Base-by-base conservation (phyloP, 495 filamentous ascomycete genomes). In the Rusavskia elegans region DNA sequence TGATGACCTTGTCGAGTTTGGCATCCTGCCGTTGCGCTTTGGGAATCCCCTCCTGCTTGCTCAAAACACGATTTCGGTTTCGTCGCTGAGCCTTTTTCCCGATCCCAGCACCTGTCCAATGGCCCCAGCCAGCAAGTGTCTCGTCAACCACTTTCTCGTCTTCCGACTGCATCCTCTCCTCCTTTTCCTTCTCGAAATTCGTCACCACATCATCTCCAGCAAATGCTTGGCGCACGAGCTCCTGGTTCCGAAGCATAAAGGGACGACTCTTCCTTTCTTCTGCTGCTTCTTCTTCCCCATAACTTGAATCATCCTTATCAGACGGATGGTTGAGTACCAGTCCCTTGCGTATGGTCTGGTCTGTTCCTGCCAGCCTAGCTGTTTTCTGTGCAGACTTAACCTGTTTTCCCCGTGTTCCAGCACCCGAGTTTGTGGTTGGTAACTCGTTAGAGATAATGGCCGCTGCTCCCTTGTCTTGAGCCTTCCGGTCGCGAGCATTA, bases 61-160 rank as follows among this genome's bases (percentile, higher is more conserved):
- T 84, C 17, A 87, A 57, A 58, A 83, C 75, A 25, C 76, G 74
- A 14, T 60, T 62, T 68, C 67, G 83, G 68, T 70, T 75, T 41
- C 63, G 69, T 66, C 71, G 80, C 71, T 73, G 79, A 64, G 55
- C 70, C 64, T 69, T 75, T 75, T 75, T 79, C 62, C 70, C 71
- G 38, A 97, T 68, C 6, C 90, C 92, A 29, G 82, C 79, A 46
- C 92, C 92, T 10, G 81, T 74, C 92, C 92, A 89, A 66, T 68
- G 79, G 55, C 92, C 92, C 92, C 92, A 98, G 49, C 92, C 92
- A 2, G 87, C 87, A 2, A 98, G 73, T 1, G 86, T 87, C 50
- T 84, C 83, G 64, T 93, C 87, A 20, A 89, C 67, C 29, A 87
- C 72, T 65, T 95, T 79, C 53, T 95, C 87, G 57, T 83, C 90